Base-by-base conservation (phyloP, 73 alveolate genomes). In the Breviolum minutum region DNA sequence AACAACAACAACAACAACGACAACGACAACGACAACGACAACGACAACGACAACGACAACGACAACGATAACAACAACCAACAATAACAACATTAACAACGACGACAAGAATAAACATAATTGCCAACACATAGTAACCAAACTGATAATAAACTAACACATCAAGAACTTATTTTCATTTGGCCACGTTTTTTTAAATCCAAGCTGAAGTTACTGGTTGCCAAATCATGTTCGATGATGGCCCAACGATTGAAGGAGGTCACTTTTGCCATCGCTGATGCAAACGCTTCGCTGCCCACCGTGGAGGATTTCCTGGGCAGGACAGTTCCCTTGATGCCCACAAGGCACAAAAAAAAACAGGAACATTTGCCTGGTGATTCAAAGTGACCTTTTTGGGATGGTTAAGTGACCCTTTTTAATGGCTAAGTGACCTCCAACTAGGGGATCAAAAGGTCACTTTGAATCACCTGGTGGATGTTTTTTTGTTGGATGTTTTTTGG, bases 161-260 rank as follows among this genome's bases (percentile, higher is more conserved):
- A 17, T 68, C 77, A 68, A 17, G 8, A 22, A 17, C 77, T 68
- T 68, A 1, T 17, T 40, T 40, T 68, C 4, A 1, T 17, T 40
- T 40, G 3, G 54, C 54, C 54, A 40, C 54, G 54, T 3, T 40
- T 17, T 17, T 66, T 17, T 17, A 66, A 13, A 68, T 68, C 77
- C 77, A 17, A 2, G n/a, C 17, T 68, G 77, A 68, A 68, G n/a
- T 68, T 17, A 54, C 76, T 61, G n/a, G 92, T 83, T 71, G 64
- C 32, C 76, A 83, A n/a, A 60, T 83, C 92, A 74, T 83, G 92
- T 20, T 83, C 92, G 76, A 83, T 61, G 73, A 83, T 83, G 62
- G 92, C 92, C 92, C 92, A 83, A 74, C 92, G 92, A 12, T 83
- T 83, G 92, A 83, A 83, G 76, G 76, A 61, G 76, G 92, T 83